phyloP scores from a whole-genome alignment of 129 eudicot species.

The Flaveria robusta region DNA sequence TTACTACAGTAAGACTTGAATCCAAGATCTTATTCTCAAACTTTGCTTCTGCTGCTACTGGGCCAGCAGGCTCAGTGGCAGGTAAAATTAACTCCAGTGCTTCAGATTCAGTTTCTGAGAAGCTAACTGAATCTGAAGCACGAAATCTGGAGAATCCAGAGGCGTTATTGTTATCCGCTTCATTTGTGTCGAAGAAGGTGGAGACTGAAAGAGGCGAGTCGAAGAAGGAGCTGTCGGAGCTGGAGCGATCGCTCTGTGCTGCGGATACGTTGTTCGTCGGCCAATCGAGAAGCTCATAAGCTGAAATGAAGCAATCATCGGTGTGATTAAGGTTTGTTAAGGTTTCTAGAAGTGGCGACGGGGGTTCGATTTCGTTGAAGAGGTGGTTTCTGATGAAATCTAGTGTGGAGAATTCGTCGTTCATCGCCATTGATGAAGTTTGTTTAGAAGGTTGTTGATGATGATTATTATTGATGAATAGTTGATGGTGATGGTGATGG shows the following conservation, averaged over 20 bases:
- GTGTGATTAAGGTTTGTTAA: conserved; percentile 8
- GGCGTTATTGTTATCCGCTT: too few species aligned
- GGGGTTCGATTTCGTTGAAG: conserved; percentile 37
- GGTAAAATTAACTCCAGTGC: background rate
- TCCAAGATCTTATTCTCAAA: too few species aligned
- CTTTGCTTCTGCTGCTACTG: too few species aligned
- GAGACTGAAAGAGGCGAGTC: conserved; percentile 25
- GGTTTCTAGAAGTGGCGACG: background rate
- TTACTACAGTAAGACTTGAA: too few species aligned
- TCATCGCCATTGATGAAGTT: conserved; percentile 14
- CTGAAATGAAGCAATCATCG: conserved; percentile 27
- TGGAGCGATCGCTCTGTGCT: conserved; percentile 31
- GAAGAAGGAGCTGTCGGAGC: conserved; percentile 18
- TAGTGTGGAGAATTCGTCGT: conserved; percentile 39
- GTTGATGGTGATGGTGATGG: background rate
- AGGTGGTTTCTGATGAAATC: conserved; percentile 50
- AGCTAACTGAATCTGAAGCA: background rate
- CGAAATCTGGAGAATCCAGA: too few species aligned
- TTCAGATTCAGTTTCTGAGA: conserved; percentile 8
- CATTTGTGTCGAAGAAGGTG: conserved; percentile 23
- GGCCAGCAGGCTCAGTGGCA: too few species aligned
- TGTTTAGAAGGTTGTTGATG: background rate
- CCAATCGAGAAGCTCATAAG: conserved; percentile 3
- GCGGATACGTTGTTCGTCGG: conserved; percentile 14
- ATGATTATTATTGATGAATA: too few species aligned